Conservation (phyloP, 2,329 filamentous ascomycete species). For the Xylariomycetidae sp. region DNA sequence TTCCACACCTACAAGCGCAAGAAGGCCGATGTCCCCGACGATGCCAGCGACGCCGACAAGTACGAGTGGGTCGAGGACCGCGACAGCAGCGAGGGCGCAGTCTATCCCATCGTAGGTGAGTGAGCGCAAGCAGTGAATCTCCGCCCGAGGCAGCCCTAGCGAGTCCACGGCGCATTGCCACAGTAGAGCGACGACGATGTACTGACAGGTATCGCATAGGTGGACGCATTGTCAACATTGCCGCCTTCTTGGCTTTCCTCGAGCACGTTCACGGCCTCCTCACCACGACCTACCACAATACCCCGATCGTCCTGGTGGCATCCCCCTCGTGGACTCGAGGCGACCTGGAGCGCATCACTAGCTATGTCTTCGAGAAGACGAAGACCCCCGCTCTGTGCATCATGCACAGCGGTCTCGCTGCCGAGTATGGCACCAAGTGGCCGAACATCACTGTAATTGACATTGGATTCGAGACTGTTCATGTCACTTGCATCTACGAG, state of each 20-base stretch:
- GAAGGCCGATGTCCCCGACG: constrained; percentile 31
- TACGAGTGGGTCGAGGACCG: constrained; percentile 81
- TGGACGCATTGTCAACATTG: constrained; percentile 84
- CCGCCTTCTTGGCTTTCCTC: constrained; percentile 87
- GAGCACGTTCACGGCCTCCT: constrained; percentile 86
- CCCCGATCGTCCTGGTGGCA: constrained; percentile 83
- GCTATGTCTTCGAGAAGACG: constrained; percentile 96
- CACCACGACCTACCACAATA: constrained; percentile 91
- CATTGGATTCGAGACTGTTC: constrained; percentile 86
- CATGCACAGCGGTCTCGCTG: constrained; percentile 82
- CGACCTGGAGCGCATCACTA: constrained; percentile 80
- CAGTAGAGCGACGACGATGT: no score
- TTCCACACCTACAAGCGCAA: constrained; percentile 67
- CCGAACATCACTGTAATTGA: constrained; percentile 81
- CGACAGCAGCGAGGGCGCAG: constrained; percentile 78
- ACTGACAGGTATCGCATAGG: constrained; percentile 29
- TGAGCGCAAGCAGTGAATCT: no score
- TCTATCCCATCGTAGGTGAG: constrained; percentile 71
- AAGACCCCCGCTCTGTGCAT: constrained; percentile 88
- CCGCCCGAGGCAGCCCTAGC: no score
- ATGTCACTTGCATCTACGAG: constrained; percentile 85
- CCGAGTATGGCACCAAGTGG: constrained; percentile 73
- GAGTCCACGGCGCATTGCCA: no score
- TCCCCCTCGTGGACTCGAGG: constrained; percentile 86
- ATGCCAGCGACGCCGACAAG: constrained; percentile 45